Evolutionary conservation across 495 filamentous ascomycete genomes (phyloP), one percentile per base, ranked within the genome.

Genomic region (Echria macrotheca): DNA sequence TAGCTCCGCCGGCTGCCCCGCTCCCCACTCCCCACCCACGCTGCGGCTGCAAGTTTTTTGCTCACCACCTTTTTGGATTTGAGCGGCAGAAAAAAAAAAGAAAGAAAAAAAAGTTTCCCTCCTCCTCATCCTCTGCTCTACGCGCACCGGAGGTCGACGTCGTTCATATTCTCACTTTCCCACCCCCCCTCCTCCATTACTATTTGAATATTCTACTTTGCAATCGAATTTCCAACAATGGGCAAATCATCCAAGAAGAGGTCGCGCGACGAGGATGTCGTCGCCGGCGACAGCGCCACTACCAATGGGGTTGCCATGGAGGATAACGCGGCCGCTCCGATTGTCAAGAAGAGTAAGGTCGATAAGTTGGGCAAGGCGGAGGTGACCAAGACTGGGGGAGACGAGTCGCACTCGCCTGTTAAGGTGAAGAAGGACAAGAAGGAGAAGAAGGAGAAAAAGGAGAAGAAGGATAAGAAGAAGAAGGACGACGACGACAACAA

Each of bases 391-490:
- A 71, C 70, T 23, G 59, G 65, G 15, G 65, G 63, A 25, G 58
- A 56, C 17, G 52, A 53, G 21, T 6, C 28, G 28, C 28, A 22
- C 40, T 9, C 25, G 23, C 38, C 56, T 2, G 15, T 49, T 24
- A 58, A 62, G 52, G 35, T 44, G 31, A 58, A 65, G 57, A 61
- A 54, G 69, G 73, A 52, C 59, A 79, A 61, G 66, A 66, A 60
- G 50, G 49, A 47, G 15, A 65, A 65, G 49, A 55, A 81, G 73
- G 47, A 79, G 61, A 38, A 72, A 67, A 52, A 77, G 69, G 48
- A 52, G 2, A 47, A 60, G 21, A 55, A 62, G 49, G 52, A 63
- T 0, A 49, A 51, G 67, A 74, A 50, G 61, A 76, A 63, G 67
- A 57, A 68, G 45, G 64, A 40, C 60, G 54, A 29, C 19, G 45